Evolutionary conservation across 495 filamentous ascomycete species (phyloP), one percentile per base, ranked within the genome.

Genomic region (Chaetomidium leptoderma): DNA sequence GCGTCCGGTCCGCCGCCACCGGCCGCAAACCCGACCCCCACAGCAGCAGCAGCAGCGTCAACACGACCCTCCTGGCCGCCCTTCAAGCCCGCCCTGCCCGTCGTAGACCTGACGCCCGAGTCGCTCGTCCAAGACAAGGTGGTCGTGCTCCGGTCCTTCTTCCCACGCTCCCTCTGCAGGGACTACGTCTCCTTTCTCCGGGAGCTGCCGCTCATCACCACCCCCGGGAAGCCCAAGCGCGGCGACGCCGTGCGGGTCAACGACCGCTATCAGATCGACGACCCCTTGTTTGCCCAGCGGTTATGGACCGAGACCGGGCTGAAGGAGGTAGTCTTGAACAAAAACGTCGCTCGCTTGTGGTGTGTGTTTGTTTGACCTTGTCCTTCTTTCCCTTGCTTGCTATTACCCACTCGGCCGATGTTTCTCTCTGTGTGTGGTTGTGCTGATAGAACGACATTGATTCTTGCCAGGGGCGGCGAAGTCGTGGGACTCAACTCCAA

Each of bases 201-300:
- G n/a, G 81, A 78, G 0, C 72, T 96, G 19, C 85, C 90, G 0
- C 74, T 97, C 33, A 79, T 77, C 16, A 96, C 91, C 0, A 96
- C 92, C 0, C 90, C 90, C 0, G 87, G 85, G 0, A 85, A 85
- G 47, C 91, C 92, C 7, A 95, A 91, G 74, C 85, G 83, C 61
- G 92, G 89, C 43, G 85, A 95, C 40, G 92, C 92, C 0, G 72
- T 92, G 27, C 79, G 92, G 19, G 88, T 96, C 40, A 97, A 97
- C 68, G 92, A 97, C 67, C 85, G 92, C 29, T 93, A 88, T 69
- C 89, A 96, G 74, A 77, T 93, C 39, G 76, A 89, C 33, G 92
- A 97, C 73, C 68, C 78, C 27, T 66, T 50, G 9, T 96, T 96
- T 66, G 87, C 92, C 4, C 79, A 87, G 65, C 76, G 77, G 54